Evolutionary conservation across 805 yeast genomes (phyloP).

Genomic region (Sporopachydermia lactativora): DNA sequence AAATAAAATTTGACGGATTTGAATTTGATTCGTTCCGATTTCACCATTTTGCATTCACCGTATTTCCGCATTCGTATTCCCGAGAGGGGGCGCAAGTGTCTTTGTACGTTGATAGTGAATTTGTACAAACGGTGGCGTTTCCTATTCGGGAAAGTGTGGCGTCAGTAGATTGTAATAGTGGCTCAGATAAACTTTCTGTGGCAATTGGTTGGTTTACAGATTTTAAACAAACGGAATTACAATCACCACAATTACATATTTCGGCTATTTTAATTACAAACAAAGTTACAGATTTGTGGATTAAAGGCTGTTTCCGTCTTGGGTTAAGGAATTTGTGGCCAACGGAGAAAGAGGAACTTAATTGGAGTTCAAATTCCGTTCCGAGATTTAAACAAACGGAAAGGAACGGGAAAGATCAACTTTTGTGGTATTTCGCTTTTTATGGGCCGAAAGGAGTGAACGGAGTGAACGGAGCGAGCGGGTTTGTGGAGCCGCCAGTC

Average conservation of each 20-base stretch:
- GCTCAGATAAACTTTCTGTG: constrained; percentile 11
- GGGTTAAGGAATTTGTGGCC: not conserved
- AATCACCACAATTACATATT: constrained; percentile 13
- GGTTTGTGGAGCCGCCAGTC: not conserved
- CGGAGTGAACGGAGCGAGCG: not conserved
- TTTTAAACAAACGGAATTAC: constrained; percentile 10
- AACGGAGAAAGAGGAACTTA: not conserved
- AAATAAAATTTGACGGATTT: constrained; percentile 2
- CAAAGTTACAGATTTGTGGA: constrained; percentile 13
- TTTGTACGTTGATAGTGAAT: constrained; percentile 1
- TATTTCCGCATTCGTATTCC: not conserved
- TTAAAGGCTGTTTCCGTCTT: not conserved
- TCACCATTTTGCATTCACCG: not conserved
- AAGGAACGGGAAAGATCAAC: not conserved
- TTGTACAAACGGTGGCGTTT: not conserved
- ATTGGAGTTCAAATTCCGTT: not conserved
- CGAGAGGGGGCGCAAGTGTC: not conserved
- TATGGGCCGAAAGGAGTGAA: too few relatives aligned
- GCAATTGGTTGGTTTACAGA: constrained; percentile 11
- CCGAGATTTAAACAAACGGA: not conserved
- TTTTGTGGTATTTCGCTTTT: too few relatives aligned
- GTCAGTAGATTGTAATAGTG: constrained; percentile 5
- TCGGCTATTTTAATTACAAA: constrained; percentile 12
- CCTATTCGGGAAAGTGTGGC: not conserved
- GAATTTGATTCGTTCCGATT: not conserved